Evolutionary conservation across 805 yeast genomes (phyloP).

Genomic region (Phaffomyces antillensis): DNA sequence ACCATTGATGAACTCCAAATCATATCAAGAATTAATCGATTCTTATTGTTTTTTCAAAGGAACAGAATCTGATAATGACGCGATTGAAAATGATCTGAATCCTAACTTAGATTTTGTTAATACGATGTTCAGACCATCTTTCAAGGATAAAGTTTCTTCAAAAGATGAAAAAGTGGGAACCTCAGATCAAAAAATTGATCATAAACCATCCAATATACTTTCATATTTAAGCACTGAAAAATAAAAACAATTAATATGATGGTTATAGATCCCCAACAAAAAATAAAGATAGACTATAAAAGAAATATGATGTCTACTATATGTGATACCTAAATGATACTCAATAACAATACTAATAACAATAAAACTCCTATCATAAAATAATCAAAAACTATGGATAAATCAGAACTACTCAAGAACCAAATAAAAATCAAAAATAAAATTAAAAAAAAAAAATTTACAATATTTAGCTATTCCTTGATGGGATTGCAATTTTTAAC

Average conservation of each 20-base stretch:
- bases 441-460: no score
- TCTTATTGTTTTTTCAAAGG: slow-evolving; percentile 54
- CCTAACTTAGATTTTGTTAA: slow-evolving; percentile 2
- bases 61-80: not conserved
- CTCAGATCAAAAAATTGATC: not conserved
- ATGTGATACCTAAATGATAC: no score
- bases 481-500: no score
- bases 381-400: no score
- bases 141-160: not conserved
- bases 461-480: no score
- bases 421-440: no score
- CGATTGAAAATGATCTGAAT: not conserved
- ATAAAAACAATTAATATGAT: not conserved
- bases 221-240: not conserved
- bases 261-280: not conserved
- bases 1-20: slow-evolving; percentile 39
- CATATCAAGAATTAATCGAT: slow-evolving; percentile 50
- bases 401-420: no score
- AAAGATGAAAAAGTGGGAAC: not conserved
- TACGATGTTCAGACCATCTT: not conserved
- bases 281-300: not conserved
- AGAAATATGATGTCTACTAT: no score
- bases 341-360: no score
- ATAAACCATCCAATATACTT: not conserved
- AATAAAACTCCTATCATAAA: no score